These are phyloP conservation scores for Cairneyella variabilis DNA, from an alignment of 495 filamentous ascomycete species.

Conservation along the genomic window DNA sequence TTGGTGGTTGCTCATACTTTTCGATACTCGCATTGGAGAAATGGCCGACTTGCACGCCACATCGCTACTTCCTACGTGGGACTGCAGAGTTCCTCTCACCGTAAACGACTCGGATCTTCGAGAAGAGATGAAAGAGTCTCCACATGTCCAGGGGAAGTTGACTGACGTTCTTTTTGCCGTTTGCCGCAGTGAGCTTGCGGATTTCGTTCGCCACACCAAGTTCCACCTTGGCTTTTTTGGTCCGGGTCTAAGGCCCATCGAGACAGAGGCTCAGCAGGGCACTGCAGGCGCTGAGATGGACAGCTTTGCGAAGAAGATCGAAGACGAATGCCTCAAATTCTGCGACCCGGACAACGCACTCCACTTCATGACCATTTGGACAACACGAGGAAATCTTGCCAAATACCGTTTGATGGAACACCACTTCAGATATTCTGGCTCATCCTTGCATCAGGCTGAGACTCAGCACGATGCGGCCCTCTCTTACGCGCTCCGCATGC, in stretches of 20 bases:
- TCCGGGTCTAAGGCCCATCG: conserved; percentile 41
- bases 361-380: conserved; percentile 50
- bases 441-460: conserved; percentile 8
- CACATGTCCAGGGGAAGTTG: conserved; percentile 38
- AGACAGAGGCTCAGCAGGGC: conserved; percentile 37
- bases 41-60: conserved; percentile 59
- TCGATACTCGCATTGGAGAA: conserved; percentile 52
- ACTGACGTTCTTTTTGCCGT: conserved; percentile 56
- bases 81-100: conserved; percentile 40
- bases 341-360: conserved; percentile 57
- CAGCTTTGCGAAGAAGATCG: conserved; percentile 35
- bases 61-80: conserved; percentile 49
- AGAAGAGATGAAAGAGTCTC: conserved; percentile 34
- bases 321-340: conserved; percentile 46
- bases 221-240: conserved; percentile 39
- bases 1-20: conserved; percentile 56
- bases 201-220: conserved; percentile 43
- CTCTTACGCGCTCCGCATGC: conserved; percentile 34
- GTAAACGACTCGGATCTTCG: conserved; percentile 39
- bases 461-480: conserved; percentile 39
- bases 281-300: conserved; percentile 32
- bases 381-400: conserved; percentile 35
- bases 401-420: conserved; percentile 39
- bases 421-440: conserved; percentile 34
- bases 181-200: conserved; percentile 44